phyloP scores from a whole-genome alignment of 306 rosid species.

The Malus sieversii region DNA sequence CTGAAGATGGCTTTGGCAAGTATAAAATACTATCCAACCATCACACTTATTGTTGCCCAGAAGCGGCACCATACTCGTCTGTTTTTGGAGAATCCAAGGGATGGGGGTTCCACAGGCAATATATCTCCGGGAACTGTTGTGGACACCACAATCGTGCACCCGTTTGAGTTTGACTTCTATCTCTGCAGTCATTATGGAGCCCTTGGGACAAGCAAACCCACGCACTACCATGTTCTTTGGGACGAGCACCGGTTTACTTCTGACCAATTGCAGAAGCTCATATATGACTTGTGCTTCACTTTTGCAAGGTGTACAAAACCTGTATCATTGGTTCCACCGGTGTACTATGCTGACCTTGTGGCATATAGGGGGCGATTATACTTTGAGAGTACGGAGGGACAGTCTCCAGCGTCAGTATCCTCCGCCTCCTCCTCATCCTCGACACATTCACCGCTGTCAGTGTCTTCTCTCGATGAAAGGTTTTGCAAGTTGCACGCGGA shows the following conservation, averaged over 20 bases:
- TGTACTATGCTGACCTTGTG: constrained; percentile 78
- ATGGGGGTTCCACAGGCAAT: constrained; percentile 39
- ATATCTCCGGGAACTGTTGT: constrained; percentile 67
- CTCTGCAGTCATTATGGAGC: constrained; percentile 69
- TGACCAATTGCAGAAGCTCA: constrained; percentile 60
- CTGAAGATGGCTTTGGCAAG: constrained; percentile 32
- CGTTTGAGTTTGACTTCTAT: constrained; percentile 69
- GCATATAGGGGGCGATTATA: constrained; percentile 77
- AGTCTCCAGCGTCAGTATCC: constrained; percentile 22
- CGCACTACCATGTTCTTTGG: constrained; percentile 72
- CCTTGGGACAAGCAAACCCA: constrained; percentile 78
- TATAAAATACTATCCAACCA: constrained; percentile 36
- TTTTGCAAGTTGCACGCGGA: constrained; percentile 45
- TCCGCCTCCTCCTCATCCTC: constrained; percentile 22
- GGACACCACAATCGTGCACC: constrained; percentile 56
- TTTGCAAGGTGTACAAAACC: constrained; percentile 85
- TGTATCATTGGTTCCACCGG: constrained; percentile 70
- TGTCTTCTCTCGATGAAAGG: constrained; percentile 24
- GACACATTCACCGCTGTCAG: neutral
- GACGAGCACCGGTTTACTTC: constrained; percentile 72
- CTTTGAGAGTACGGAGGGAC: constrained; percentile 41
- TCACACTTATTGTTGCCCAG: constrained; percentile 70
- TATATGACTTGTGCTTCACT: constrained; percentile 65
- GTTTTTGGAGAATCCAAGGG: constrained; percentile 34
- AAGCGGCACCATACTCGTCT: constrained; percentile 71